Base-by-base conservation (phyloP, 1,139 yeast species). In the Meyerozyma sp. region DNA sequence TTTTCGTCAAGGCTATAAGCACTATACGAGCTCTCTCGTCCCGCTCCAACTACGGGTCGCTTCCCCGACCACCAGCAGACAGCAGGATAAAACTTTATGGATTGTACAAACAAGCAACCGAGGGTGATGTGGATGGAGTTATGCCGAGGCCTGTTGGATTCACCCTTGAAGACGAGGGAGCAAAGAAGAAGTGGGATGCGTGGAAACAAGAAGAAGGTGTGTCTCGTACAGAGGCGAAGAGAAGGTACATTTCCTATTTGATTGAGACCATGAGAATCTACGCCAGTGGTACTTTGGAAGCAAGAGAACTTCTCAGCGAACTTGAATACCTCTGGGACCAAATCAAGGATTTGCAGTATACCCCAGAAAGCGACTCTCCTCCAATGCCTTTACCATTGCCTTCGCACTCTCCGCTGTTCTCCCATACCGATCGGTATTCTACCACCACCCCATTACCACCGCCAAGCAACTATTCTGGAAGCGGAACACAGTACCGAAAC, bases 21-120 rank as follows among this genome's bases (percentile, higher is more conserved):
- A 85, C 95, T 8, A 84, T 88, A 44, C 73, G 86, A 49, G 80
- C 90, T 5, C 68, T 88, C 42, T 82, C 93, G 8, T 77, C 86
- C 6, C 71, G 86, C 41, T 75, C 85, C 13, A 82, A 82, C 44
- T 76, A 82, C 43, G 84, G 84, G n/a, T 72, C 86, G 8, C 67
- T 86, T 40, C 88, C 94, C 0, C 75, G 91, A 39, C 96, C 96
- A 0, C 91, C 95, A 1, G 80, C 88, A 1, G 86, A 82, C 44
- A 79, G 74, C 48, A 63, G 95, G 28, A 80, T 84, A 46, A 75
- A 74, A 47, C 70, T 88, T 8, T 88, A 88, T 59, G 96, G 95
- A 0, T 71, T 88, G 42, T 88, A 87, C 64, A 88, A 88, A 56
- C 96, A 88, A 58, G 91, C 95, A 3, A 86, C 94, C 5, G 95